Evolutionary conservation across 441 rosid genomes (phyloP), one percentile per base, ranked within the genome.

Genomic region (Brassica balearica): DNA sequence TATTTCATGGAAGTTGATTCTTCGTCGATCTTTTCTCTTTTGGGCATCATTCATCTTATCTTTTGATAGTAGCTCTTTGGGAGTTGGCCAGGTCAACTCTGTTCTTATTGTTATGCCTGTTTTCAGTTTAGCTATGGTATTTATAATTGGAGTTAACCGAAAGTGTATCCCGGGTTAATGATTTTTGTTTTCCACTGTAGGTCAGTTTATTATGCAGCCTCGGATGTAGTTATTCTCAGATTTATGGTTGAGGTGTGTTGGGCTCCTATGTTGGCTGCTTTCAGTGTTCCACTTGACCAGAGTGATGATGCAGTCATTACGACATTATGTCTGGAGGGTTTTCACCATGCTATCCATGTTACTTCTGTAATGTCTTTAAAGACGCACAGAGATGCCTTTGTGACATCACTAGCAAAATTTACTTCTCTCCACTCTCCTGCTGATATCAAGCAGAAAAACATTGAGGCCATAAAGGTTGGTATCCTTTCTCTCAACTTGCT

Each of bases 261-360:
- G 99, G 99, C 98, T 82, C 98, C 98, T 56, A 94, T 96, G 99
- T 80, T 96, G 89, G 99, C 98, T 68, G 99, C 98, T 80, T 96
- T 96, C 86, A 94, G 98, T 72, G 98, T 96, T 76, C 98, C 98
- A 34, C 93, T 96, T 51, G 99, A 96, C 85, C 99, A 92, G 85
- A 96, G 98, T 82, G 99, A 91, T 76, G 97, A 56, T 56, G 61
- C 25, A 56, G 61, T 17, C 25, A 56, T 56, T 56, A 56, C 61
- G 61, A 7, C 61, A 56, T 19, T 56, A 56, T 56, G 99, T 82
- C 94, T 96, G 66, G 96, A 96, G 83, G 99, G 99, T 77, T 92
- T 96, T 76, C 98, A 92, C 72, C 81, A 48, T 82, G 99, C 99
- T 41, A 89, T 96, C 80, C 99, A 91, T 86, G 98, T 94, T 27